Percentiles rank a stretch among this genome's conserved stretches.
phyloP scores from a whole-genome alignment of 495 filamentous ascomycete genomes.

The Aspergillus avenaceus region DNA sequence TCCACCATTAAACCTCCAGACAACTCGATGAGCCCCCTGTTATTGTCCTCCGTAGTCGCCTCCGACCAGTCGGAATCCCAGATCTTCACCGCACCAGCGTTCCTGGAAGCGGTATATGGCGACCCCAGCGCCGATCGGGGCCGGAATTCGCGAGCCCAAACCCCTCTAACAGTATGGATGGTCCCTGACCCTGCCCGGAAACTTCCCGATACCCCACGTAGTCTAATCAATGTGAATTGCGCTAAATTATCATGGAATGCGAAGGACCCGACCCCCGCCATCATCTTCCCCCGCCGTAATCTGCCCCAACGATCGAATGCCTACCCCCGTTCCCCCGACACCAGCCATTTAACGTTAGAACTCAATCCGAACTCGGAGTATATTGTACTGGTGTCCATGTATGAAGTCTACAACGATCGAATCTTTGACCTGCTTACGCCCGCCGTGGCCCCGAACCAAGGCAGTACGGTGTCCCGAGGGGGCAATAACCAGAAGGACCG shows the following conservation, averaged over 20 bases:
- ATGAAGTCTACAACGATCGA: conserved; percentile 97
- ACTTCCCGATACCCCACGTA: conserved; percentile 19
- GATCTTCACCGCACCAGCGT: conserved; percentile 69
- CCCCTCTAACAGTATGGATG: conserved; percentile 41
- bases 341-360: conserved; percentile 63
- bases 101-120: conserved; percentile 75
- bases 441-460: conserved; percentile 36
- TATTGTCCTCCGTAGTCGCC: conserved; percentile 66
- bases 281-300: conserved; percentile 53
- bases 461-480: conserved; percentile 34
- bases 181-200: conserved; percentile 8
- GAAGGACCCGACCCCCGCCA: conserved; percentile 49
- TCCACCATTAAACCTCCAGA: conserved; percentile 59
- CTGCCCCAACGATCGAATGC: conserved; percentile 57
- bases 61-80: conserved; percentile 81
- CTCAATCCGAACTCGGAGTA: conserved; percentile 76
- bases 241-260: conserved; percentile 35
- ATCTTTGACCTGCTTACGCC: conserved; percentile 88
- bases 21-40: conserved; percentile 50
- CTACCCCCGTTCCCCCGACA: conserved; percentile 68
- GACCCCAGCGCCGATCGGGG: conserved; percentile 57
- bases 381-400: conserved; percentile 90
- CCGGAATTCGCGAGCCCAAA: conserved; percentile 53
- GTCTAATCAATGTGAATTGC: conserved; percentile 14
- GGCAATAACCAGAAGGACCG: conserved; percentile 58